Evolutionary conservation across 371 early-diverging fungal genomes (phyloP), one percentile per base, ranked within the genome.

Genomic region (Actinomortierella ambigua): DNA sequence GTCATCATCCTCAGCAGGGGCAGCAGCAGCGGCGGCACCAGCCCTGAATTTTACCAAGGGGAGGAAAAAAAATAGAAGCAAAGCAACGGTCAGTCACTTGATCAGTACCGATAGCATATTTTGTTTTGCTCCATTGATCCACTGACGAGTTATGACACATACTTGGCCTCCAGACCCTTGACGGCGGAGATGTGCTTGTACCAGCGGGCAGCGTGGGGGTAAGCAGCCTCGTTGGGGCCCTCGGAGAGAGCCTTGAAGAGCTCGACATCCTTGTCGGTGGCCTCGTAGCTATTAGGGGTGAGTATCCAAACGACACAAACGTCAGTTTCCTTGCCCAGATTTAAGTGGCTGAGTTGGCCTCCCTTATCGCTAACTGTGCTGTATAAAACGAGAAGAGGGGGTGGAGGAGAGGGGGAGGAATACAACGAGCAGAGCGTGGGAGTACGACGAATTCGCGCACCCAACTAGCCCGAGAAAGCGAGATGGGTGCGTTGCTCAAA

Each of bases 121-220:
- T n/a, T 34, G 34, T 34, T 34, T 34, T 4, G 34, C 11, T 11
- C 34, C 4, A 34, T 34, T 34, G 34, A 34, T 34, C 34, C 34
- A 11, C 4, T 11, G 4, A 11, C 34, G 34, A 18, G 39, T 14
- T 11, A 39, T 27, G 69, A 66, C 9, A 65, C 81, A 51, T 81
- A 81, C 80, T 86, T 85, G 79, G 83, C 82, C 46, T 65, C 60
- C 48, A 85, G 85, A 59, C 83, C 83, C 79, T 84, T 65, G 55
- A 71, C 85, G 55, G 86, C 82, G 70, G 90, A 85, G 73, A 97
- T 91, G 90, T 97, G 96, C 77, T 84, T 85, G 89, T 93, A 95
- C 97, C 97, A 97, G 82, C 97, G 91, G 77, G 94, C 90, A 71
- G 91, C 90, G 78, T 97, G 92, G 73, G 94, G 94, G 85, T 81